These are phyloP conservation scores for Jatropha multifida DNA, from an alignment of 441 rosid species.

Conservation along the genomic window DNA sequence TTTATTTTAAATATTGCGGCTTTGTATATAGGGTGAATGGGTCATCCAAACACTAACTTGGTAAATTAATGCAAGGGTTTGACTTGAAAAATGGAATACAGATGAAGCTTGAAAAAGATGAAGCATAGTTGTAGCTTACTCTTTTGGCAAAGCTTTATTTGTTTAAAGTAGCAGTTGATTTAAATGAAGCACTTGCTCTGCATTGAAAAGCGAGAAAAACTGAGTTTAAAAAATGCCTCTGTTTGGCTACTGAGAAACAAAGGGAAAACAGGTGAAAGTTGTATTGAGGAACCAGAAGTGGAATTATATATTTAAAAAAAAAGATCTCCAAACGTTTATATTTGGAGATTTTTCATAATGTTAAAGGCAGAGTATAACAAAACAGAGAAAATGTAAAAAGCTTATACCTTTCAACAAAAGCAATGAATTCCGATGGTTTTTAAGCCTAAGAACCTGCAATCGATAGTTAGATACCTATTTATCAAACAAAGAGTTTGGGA, in stretches of 20 bases:
- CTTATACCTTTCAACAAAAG: background rate
- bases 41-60: background rate
- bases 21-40: background rate
- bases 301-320: background rate
- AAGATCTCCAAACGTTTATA: background rate
- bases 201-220: too few relatives aligned
- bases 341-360: background rate
- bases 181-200: too few relatives aligned
- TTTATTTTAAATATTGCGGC: background rate
- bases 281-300: background rate
- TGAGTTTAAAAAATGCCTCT: background rate
- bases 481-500: background rate
- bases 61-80: background rate
- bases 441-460: background rate
- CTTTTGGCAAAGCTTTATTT: too few relatives aligned
- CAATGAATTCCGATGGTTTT: background rate
- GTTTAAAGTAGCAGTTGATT: too few relatives aligned
- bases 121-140: background rate
- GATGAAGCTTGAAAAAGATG: background rate
- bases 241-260: background rate
- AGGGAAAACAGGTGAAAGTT: background rate
- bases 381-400: background rate
- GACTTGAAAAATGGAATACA: background rate
- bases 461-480: background rate
- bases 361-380: background rate